A percentile compares a stretch with the other conserved stretches of the same genome.
These are phyloP conservation scores for Mycothermus thermophilus DNA, from an alignment of 495 filamentous ascomycete species.

Conservation along the genomic window DNA sequence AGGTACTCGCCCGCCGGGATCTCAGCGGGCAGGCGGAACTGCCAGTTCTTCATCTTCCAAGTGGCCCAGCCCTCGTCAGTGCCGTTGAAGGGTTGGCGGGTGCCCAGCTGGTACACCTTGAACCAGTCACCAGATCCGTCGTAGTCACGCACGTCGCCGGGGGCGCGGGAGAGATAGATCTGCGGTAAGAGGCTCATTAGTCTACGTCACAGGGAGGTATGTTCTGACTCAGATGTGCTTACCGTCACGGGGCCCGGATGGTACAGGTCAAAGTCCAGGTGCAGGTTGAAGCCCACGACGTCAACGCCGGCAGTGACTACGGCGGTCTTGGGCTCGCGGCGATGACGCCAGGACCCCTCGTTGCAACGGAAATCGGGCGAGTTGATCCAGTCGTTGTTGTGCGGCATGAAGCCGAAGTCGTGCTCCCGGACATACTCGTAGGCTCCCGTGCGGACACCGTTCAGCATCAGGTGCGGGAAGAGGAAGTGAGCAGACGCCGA, in stretches of 20 bases:
- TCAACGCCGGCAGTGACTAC: conserved; percentile 9
- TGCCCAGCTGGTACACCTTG: conserved; percentile 28
- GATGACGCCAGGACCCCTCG: conserved; percentile 8
- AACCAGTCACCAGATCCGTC: conserved; percentile 37
- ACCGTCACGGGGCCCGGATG: conserved; percentile 9
- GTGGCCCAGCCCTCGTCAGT: conserved; percentile 13
- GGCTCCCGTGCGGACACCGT: conserved; percentile 24
- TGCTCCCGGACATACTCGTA: conserved; percentile 14
- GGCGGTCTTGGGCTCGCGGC: conserved; percentile 8
- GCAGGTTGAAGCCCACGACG: conserved; percentile 8
- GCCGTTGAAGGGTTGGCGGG: conserved; percentile 8
- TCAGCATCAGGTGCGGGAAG: conserved; percentile 12
- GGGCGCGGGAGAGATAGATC: conserved; percentile 33
- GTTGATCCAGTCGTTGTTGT: conserved; percentile 25
- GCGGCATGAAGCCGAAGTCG: conserved; percentile 29
- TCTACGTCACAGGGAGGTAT: not conserved
- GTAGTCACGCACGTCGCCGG: conserved; percentile 26
- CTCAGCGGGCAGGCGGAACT: conserved; percentile 9
- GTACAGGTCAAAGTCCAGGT: conserved; percentile 16
- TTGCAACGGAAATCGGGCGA: conserved; percentile 21
- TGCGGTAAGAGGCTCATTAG: not conserved
- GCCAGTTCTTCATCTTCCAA: conserved; percentile 6
- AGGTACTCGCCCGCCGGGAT: conserved; percentile 34
- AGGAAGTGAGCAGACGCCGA: conserved; percentile 9
- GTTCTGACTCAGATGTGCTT: not conserved